Percentiles rank a stretch among this genome's conserved stretches.
Evolutionary conservation across 345 rosid species (phyloP).

Genomic region (Durio zibethinus): DNA sequence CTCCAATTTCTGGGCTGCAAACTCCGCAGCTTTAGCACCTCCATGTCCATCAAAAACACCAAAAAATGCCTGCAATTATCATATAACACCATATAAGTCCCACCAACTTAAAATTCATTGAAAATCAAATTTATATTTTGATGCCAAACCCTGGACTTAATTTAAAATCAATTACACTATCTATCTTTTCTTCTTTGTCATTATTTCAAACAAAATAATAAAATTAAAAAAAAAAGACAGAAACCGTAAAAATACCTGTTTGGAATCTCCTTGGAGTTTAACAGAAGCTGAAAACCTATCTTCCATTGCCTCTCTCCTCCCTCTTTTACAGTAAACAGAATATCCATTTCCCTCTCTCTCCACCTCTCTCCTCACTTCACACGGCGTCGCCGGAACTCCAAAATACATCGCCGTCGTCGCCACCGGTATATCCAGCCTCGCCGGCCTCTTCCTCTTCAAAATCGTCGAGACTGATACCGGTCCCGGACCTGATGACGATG

Average conservation of each 20-base stretch:
- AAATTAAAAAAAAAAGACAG: no score
- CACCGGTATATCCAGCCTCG: slow-evolving; percentile 62
- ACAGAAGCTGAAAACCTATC: slow-evolving; percentile 76
- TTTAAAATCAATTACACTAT: background rate
- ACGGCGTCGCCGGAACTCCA: slow-evolving; percentile 37
- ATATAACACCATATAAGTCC: slow-evolving; percentile 2
- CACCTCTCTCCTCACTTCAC: slow-evolving; percentile 33
- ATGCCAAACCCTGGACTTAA: background rate
- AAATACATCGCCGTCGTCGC: slow-evolving; percentile 29
- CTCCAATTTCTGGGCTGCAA: slow-evolving; percentile 49
- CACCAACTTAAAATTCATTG: background rate
- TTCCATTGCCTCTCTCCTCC: slow-evolving; percentile 87
- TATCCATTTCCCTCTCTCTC: slow-evolving; percentile 63
- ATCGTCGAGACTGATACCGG: slow-evolving; percentile 28
- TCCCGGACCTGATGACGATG: slow-evolving; percentile 16
- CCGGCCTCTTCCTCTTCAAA: slow-evolving; percentile 78
- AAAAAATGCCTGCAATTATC: slow-evolving; percentile 47
- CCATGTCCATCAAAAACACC: slow-evolving; percentile 75
- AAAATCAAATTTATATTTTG: background rate
- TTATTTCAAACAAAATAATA: no score
- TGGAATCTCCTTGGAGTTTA: slow-evolving; percentile 52
- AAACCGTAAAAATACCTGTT: slow-evolving; percentile 46
- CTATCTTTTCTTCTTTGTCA: background rate
- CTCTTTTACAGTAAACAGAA: slow-evolving; percentile 82
- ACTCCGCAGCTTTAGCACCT: slow-evolving; percentile 59